Evolutionary conservation across 768 basidiomycete genomes (phyloP).

Genomic region (Clitopilus passeckerianus): DNA sequence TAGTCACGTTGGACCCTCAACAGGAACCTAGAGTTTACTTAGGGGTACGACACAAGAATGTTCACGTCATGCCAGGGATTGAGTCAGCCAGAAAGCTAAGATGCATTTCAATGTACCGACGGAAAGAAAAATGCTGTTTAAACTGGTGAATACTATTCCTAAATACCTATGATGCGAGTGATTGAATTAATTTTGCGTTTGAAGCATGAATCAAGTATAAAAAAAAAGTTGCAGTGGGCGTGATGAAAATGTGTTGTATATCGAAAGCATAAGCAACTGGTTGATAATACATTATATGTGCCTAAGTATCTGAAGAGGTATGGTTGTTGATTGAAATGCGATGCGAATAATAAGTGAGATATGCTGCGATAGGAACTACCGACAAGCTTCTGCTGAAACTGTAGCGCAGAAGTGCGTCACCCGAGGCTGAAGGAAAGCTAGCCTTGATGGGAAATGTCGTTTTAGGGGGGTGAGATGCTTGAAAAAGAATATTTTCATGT

Average conservation of each 20-base stretch:
- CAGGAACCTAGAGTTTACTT: not conserved
- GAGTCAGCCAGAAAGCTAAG: not conserved
- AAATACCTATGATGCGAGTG: not conserved
- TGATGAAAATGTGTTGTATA: not conserved
- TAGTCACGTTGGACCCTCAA: too few species aligned
- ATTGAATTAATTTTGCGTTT: not conserved
- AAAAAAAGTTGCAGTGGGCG: not conserved
- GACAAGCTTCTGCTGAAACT: not conserved
- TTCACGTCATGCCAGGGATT: not conserved
- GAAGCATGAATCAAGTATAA: not conserved
- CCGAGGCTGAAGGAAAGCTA: not conserved
- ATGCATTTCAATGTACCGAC: not conserved
- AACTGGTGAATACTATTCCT: not conserved
- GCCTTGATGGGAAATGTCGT: not conserved
- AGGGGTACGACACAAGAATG: not conserved
- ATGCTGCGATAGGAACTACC: not conserved
- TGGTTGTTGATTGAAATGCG: not conserved
- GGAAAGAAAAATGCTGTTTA: not conserved
- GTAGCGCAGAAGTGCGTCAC: not conserved
- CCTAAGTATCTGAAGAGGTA: not conserved
- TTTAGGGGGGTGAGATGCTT: not conserved
- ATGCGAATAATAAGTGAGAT: not conserved
- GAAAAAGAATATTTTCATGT: not conserved
- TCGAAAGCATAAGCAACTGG: not conserved
- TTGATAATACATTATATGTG: not conserved